A percentile compares a stretch with the other conserved stretches of the same genome.
phyloP scores from a whole-genome alignment of 2,329 filamentous ascomycete genomes.

The Cercospora sp. region DNA sequence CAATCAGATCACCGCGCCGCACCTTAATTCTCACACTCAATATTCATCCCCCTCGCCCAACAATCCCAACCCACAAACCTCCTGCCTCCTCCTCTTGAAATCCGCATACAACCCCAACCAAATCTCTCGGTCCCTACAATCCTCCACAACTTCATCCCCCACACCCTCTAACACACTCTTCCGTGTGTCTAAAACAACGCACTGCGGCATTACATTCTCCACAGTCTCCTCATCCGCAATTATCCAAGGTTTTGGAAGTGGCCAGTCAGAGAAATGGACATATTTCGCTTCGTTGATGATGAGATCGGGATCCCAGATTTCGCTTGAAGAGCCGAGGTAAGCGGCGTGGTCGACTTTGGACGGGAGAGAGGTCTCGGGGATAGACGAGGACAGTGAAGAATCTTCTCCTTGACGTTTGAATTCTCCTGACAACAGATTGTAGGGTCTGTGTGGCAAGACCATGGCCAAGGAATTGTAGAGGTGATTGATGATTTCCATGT shows the following conservation, averaged over 20 bases:
- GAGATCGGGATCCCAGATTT: constrained; percentile 60
- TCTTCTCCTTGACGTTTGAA: constrained; percentile 54
- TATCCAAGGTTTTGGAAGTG: constrained; percentile 63
- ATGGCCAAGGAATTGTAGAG: constrained; percentile 61
- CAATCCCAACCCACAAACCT: constrained; percentile 6
- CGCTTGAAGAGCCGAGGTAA: constrained; percentile 53
- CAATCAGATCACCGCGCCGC: background rate
- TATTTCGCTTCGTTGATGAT: constrained; percentile 63
- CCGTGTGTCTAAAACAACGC: background rate
- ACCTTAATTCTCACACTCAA: background rate
- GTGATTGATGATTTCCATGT: constrained; percentile 69
- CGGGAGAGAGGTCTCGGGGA: background rate
- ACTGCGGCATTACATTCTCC: constrained; percentile 3
- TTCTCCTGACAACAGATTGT: constrained; percentile 63
- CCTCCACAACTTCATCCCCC: background rate
- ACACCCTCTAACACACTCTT: background rate
- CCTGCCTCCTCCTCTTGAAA: constrained; percentile 9
- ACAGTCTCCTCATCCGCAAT: constrained; percentile 26
- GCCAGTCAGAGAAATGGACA: constrained; percentile 72
- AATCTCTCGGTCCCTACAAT: constrained; percentile 8
- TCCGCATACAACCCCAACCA: constrained; percentile 14
- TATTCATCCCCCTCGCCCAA: background rate
- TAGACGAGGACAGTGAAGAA: background rate
- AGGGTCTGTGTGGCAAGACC: constrained; percentile 64
- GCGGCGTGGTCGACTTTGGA: constrained; percentile 43